Base-by-base conservation (phyloP, 352 stramenopile species). In the Globisporangium splendens region DNA sequence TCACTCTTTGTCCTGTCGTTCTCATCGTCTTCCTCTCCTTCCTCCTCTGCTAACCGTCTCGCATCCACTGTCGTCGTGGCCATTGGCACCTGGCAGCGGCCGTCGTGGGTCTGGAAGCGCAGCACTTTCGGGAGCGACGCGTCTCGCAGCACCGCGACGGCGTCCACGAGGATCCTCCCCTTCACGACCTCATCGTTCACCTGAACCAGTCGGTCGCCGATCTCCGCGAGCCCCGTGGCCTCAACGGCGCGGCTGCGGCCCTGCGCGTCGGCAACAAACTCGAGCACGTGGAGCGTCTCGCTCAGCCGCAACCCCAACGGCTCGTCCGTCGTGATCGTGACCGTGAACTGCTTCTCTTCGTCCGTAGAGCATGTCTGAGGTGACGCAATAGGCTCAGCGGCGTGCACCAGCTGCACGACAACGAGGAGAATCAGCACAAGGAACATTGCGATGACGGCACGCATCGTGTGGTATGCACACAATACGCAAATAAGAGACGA, bases 251-350 rank as follows among this genome's bases (percentile, higher is more conserved):
- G 73, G 10, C 69, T 66, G 5, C 80, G 76, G 44, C 83, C 83
- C 31, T 88, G 64, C 0, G 57, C 62, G 51, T 90, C 78, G 1
- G 65, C 62, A 33, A 87, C 56, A 50, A 92, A 92, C 51, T 83
- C 79, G 20, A 90, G 62, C 49, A 92, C 73, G 33, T 83, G 66
- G 46, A 90, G 65, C 43, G 72, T 76, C 20, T 88, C 76, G 52
- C 69, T 81, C 46, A 90, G 69, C 21, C 79, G 70, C n/a, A 88
- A 41, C 1, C 80, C 83, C 1, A 92, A 73, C 38, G 76, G 71
- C 24, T 73, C 76, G 33, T 49, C 68, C 7, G 69, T 70, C 17
- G 56, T 35, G 46, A 87, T 69, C 0, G 68, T 58, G 18, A 88
- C 70, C 12, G 62, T 68, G 38, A 86, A 88, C 61, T 86, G 73